Base-by-base conservation (phyloP, 495 filamentous ascomycete species). In the Penicillium waksmanii region DNA sequence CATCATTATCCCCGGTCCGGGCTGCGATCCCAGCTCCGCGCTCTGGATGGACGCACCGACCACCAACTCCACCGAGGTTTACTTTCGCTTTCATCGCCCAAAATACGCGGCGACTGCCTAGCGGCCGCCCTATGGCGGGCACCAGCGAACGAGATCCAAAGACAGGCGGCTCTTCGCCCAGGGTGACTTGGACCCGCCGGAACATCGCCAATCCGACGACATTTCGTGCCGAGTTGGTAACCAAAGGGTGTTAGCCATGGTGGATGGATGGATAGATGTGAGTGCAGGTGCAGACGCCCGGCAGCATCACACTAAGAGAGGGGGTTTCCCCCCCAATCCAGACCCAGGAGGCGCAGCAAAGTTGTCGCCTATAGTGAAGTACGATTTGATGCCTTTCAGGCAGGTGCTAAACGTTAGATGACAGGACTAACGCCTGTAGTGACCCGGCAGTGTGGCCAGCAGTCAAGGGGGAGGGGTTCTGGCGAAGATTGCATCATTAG, bases 151-250 rank as follows among this genome's bases (percentile, higher is more conserved):
- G 23, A 27, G 46, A 48, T 48, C 46, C 46, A 27, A 19, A 48
- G 46, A 27, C 4, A 48, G 21, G 46, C 46, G 46, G 46, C 46
- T 48, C 46, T 48, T 48, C n/a, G 17, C n/a, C 3, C 42, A 19
- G 42, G 42, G 42, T 44, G 42, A 44, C 42, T 44, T 44, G 42
- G 42, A 44, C 42, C 46, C 46, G 4, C 46, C 46, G 15, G 21
- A 48, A 48, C 46, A 23, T 48, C 46, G 46, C 46, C 46, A 48
- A 48, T 48, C 46, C 46, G 46, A 19, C 19, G 46, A 23, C 46
- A 25, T 48, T 48, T 23, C 19, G 46, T 23, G 19, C 46, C 46
- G 19, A 48, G 46, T 27, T 25, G 19, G 46, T 23, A 3, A 23
- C 46, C 23, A 44, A 44, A 44, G 42, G 19, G 19, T 48, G 11